A percentile compares a stretch with the other conserved stretches of the same genome.
Conservation (phyloP, 176 grass and related monocot species). For the Areca catechu region DNA sequence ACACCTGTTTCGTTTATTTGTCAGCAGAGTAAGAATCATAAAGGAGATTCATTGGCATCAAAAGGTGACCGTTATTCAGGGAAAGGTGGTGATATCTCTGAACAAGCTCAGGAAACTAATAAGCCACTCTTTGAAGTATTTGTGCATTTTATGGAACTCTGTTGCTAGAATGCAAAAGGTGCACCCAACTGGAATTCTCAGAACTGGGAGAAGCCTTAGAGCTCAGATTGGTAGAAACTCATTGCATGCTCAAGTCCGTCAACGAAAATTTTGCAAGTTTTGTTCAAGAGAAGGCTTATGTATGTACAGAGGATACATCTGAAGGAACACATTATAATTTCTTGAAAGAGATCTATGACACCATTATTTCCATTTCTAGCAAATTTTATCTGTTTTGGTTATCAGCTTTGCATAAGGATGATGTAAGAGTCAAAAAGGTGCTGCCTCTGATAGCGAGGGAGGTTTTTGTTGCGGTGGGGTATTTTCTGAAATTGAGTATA, state of each 20-base stretch:
- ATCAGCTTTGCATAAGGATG: constrained; percentile 37
- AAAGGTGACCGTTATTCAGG: constrained; percentile 14
- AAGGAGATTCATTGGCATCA: constrained; percentile 13
- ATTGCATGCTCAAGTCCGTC: constrained; percentile 92
- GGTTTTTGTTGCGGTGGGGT: constrained; percentile 53
- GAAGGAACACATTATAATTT: constrained; percentile 76
- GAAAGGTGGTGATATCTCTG: constrained; percentile 35
- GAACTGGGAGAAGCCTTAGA: constrained; percentile 26
- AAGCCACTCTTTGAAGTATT: constrained; percentile 74
- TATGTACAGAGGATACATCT: constrained; percentile 59
- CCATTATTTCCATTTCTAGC: constrained; percentile 58
- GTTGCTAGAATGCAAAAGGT: constrained; percentile 56
- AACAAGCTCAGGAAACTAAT: constrained; percentile 53
- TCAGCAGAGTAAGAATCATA: constrained; percentile 45
- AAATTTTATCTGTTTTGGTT: constrained; percentile 74
- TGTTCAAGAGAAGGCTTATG: constrained; percentile 78
- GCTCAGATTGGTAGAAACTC: constrained; percentile 54
- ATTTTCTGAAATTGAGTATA: constrained; percentile 88
- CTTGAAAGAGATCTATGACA: constrained; percentile 58
- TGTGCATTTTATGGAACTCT: constrained; percentile 79
- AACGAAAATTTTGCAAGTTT: constrained; percentile 56
- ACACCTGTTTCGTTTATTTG: constrained; percentile 73
- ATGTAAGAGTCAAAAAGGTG: constrained; percentile 60
- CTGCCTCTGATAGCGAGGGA: constrained; percentile 60
- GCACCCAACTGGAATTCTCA: constrained; percentile 38